phyloP scores from a whole-genome alignment of 306 rosid genomes.

The Sechiopsis laciniata region DNA sequence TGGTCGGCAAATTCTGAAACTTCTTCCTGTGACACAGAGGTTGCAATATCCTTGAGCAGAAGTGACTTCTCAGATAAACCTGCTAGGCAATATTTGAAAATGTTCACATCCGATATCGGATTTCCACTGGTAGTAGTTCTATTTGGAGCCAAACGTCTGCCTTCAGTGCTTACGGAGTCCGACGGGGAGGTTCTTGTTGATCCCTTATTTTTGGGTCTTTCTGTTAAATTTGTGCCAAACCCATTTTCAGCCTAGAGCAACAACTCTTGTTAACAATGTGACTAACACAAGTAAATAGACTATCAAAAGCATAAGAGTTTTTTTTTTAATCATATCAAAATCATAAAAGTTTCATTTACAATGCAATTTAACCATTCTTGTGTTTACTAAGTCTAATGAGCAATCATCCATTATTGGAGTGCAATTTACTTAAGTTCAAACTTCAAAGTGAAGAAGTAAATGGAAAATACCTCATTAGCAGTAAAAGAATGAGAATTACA shows the following conservation, averaged over 20 bases:
- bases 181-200: slow-evolving; percentile 51
- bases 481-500: slow-evolving; percentile 58
- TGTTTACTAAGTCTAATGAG: neutral
- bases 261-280: slow-evolving; percentile 12
- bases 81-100: slow-evolving; percentile 82
- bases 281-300: neutral
- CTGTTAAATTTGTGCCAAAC: slow-evolving; percentile 34
- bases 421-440: neutral
- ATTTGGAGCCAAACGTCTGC: slow-evolving; percentile 43
- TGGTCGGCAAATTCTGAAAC: slow-evolving; percentile 57
- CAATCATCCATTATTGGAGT: neutral
- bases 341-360: neutral
- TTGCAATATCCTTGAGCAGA: slow-evolving; percentile 81
- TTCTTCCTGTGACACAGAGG: slow-evolving; percentile 49
- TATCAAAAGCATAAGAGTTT: neutral
- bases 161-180: slow-evolving; percentile 62
- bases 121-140: slow-evolving; percentile 40
- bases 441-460: neutral
- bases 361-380: slow-evolving; percentile 9
- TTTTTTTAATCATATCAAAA: neutral
- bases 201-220: slow-evolving; percentile 39
- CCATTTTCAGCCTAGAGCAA: slow-evolving; percentile 52
- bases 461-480: slow-evolving; percentile 44
- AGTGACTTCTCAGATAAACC: slow-evolving; percentile 68
- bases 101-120: slow-evolving; percentile 58